Evolutionary conservation across 2,329 filamentous ascomycete genomes (phyloP), one percentile per base, ranked within the genome.

Genomic region (Karstenula rhodostoma): DNA sequence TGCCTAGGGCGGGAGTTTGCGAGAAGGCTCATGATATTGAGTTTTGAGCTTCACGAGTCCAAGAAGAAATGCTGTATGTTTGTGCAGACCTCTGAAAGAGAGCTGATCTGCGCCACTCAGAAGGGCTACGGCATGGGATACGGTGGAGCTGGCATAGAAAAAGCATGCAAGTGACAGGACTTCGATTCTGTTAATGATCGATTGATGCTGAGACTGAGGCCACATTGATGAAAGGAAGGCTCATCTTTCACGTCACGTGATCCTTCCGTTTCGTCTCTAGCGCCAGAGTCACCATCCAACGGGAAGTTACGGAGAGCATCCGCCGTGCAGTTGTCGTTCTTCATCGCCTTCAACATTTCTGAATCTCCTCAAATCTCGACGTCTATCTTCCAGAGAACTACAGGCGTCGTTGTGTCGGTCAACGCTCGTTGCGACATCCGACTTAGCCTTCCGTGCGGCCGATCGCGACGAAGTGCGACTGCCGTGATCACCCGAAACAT

Each of bases 401-500:
- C 22, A 29, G 8, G 9, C 50, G 23, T 23, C 37, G 9, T n/a
- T 13, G 9, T 22, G 17, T 19, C 42, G 19, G 27, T 27, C 17
- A 23, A 15, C 19, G 29, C n/a, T 46, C 42, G 52, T 25, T 55
- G 12, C 17, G 8, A 23, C 17, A 40, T n/a, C 58, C 58, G 60
- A 55, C 53, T 7, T 17, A 51, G 2, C 22, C 46, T 60, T 60
- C 63, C 65, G 63, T 46, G 56, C 42, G 29, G 23, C 65, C 65
- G 63, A 59, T 27, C 32, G 12, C 51, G 9, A 10, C 52, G 49
- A 62, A 60, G 42, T 49, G 48, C 22, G 4, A 25, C 35, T 51
- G 43, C 66, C 66, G 66, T 60, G 40, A 63, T 58, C 50, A 52
- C 62, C 66, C 66, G 66, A 68, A 33, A 29, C 51, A 29, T 54